phyloP scores from a whole-genome alignment of 2,329 filamentous ascomycete species.

The Shiraia bambusicola region DNA sequence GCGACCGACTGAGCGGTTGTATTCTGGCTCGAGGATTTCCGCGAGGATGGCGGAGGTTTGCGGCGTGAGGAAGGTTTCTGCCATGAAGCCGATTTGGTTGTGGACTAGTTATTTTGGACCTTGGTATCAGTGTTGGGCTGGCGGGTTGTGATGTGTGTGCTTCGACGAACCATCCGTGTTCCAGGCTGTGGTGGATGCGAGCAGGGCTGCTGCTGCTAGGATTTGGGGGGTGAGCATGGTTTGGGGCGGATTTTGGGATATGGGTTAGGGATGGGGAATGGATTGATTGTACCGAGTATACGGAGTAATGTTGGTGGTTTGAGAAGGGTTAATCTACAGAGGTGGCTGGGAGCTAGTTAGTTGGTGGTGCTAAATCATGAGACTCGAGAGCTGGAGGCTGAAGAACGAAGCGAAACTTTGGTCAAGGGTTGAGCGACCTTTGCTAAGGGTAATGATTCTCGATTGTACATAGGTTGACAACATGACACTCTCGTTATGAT shows the following conservation, averaged over 20 bases:
- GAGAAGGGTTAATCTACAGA: too few species aligned
- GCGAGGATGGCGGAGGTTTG: constrained; percentile 35
- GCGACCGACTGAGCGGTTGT: constrained; percentile 43
- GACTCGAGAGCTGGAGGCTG: constrained; percentile 1
- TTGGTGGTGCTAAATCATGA: constrained; percentile 8
- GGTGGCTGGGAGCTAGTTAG: constrained; percentile 8
- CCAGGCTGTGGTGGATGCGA: constrained; percentile 28
- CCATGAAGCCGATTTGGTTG: constrained; percentile 46
- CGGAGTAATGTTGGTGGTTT: too few species aligned
- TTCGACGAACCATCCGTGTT: constrained; percentile 33
- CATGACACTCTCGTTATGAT: too few species aligned
- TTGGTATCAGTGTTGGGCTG: constrained; percentile 6
- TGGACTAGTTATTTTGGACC: constrained; percentile 39
- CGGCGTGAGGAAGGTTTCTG: constrained; percentile 40
- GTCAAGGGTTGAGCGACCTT: neutral
- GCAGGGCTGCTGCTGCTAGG: constrained; percentile 4
- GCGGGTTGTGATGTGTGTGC: neutral
- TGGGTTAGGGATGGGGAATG: too few species aligned
- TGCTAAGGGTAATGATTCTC: too few species aligned
- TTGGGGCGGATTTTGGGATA: too few species aligned
- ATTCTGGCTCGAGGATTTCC: constrained; percentile 44
- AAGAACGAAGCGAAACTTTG: too few species aligned
- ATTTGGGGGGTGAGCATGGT: neutral
- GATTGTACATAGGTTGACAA: too few species aligned
- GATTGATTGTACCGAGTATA: too few species aligned